A percentile compares a stretch with the other conserved stretches of the same genome.
Conservation (phyloP, 225 moss, liverwort and hornwort genomes). For the Pseudisothecium myosuroides region DNA sequence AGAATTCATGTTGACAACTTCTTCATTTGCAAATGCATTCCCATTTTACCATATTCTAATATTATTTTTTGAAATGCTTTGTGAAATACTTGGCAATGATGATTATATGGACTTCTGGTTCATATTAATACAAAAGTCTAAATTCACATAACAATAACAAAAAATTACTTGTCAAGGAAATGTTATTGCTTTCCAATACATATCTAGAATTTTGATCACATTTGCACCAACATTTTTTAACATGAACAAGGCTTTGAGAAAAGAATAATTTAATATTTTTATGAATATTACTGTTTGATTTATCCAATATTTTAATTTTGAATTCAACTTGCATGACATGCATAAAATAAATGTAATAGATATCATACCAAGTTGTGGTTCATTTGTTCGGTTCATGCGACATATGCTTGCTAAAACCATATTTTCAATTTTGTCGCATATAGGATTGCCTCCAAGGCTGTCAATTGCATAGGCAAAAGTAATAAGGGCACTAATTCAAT, state of each 20-base stretch:
- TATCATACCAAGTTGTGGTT: not conserved
- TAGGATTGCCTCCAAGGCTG: not conserved
- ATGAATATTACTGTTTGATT: not conserved
- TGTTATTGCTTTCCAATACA: too few relatives aligned
- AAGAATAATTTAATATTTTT: not conserved
- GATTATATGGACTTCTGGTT: not conserved
- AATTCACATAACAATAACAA: too few relatives aligned
- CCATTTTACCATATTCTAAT: not conserved
- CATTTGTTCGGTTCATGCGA: not conserved
- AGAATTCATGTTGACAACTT: not conserved
- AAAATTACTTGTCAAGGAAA: too few relatives aligned
- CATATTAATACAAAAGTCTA: too few relatives aligned
- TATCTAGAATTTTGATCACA: not conserved
- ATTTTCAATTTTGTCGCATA: not conserved
- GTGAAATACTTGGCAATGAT: not conserved
- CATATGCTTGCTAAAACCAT: not conserved
- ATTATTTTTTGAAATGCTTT: not conserved
- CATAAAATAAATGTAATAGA: not conserved
- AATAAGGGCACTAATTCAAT: not conserved
- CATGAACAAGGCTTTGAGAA: not conserved
- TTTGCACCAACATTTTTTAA: not conserved
- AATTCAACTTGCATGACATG: too few relatives aligned
- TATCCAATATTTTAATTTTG: not conserved
- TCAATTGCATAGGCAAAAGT: not conserved
- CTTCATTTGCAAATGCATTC: not conserved